Conservation (phyloP, 176 grass and related monocot genomes). For the Aegilops bicornis region DNA sequence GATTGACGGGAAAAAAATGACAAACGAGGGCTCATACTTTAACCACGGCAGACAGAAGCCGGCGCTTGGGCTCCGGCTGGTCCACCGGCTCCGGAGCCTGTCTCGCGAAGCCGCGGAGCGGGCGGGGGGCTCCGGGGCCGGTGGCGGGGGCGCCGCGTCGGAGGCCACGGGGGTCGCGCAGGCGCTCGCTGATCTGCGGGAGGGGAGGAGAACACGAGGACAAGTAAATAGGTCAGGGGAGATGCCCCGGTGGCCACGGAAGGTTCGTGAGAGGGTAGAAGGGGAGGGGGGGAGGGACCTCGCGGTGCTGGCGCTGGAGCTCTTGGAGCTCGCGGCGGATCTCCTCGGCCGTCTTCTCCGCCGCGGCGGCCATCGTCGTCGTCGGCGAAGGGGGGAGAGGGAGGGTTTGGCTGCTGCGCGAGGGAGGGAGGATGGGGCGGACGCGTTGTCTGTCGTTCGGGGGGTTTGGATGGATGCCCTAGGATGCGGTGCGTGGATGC, state of each 20-base stretch:
- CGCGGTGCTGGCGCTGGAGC: slow-evolving; percentile 94
- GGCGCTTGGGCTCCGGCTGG: slow-evolving; percentile 63
- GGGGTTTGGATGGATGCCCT: slow-evolving; percentile 38
- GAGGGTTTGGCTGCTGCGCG: slow-evolving; percentile 28
- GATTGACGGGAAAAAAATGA: not conserved
- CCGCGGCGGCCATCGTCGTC: slow-evolving; percentile 44
- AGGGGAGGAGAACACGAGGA: not conserved
- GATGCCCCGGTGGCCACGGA: not conserved
- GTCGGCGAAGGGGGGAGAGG: not conserved
- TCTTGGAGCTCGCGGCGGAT: slow-evolving; percentile 94
- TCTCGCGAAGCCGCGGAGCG: slow-evolving; percentile 62
- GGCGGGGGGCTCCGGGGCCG: slow-evolving; percentile 34
- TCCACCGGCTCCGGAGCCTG: slow-evolving; percentile 57
- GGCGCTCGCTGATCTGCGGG: slow-evolving; percentile 82
- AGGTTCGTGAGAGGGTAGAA: not conserved
- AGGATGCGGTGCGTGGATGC: not conserved
- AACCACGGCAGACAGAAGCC: slow-evolving; percentile 77
- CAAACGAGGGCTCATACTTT: slow-evolving; percentile 43
- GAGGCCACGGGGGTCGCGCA: slow-evolving; percentile 81
- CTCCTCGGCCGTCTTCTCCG: slow-evolving; percentile 88
- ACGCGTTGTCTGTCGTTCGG: not conserved
- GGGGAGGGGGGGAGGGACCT: slow-evolving; percentile 22
- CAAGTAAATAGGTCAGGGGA: slow-evolving; percentile 14
- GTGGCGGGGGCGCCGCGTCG: slow-evolving; percentile 47
- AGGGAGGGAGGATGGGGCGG: not conserved